Evolutionary conservation across 2,329 filamentous ascomycete species (phyloP).

Genomic region (Fusarium multiceps): DNA sequence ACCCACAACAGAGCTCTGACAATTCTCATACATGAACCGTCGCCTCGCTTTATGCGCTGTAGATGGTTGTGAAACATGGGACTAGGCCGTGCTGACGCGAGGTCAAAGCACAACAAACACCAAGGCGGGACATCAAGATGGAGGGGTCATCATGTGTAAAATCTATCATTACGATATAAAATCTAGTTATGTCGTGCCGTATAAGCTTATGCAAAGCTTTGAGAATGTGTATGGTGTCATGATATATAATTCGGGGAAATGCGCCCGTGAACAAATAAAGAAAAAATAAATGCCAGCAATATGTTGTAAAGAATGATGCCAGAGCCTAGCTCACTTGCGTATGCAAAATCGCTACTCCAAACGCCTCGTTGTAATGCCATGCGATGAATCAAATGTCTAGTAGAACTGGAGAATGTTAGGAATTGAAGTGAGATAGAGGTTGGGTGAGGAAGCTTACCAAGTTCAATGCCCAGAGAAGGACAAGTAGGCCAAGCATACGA

Average conservation of each 20-base stretch:
- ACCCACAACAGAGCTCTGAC: neutral
- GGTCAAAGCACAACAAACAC: neutral
- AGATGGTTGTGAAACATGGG: neutral
- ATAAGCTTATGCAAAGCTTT: constrained; percentile 20
- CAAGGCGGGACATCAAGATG: neutral
- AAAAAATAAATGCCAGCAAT: constrained; percentile 10
- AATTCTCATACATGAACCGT: neutral
- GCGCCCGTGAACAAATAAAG: neutral
- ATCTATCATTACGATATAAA: constrained; percentile 33
- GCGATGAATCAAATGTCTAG: constrained; percentile 10
- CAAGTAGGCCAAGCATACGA: constrained; percentile 30
- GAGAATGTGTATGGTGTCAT: constrained; percentile 22
- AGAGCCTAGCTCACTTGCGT: neutral
- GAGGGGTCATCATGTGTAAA: neutral
- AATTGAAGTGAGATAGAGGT: fast-evolving
- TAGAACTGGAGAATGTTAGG: constrained; percentile 28
- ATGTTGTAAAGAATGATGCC: constrained; percentile 7
- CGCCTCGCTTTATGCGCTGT: neutral
- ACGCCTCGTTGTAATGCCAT: constrained; percentile 21
- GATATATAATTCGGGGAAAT: constrained; percentile 9
- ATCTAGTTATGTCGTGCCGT: constrained; percentile 33
- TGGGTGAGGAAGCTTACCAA: constrained; percentile 6
- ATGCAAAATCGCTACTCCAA: constrained; percentile 29
- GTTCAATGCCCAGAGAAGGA: constrained; percentile 35
- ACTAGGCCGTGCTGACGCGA: neutral